A percentile compares a stretch with the other conserved stretches of the same genome.
Conservation (phyloP, 768 basidiomycete genomes). For the Tulasnella sp. region DNA sequence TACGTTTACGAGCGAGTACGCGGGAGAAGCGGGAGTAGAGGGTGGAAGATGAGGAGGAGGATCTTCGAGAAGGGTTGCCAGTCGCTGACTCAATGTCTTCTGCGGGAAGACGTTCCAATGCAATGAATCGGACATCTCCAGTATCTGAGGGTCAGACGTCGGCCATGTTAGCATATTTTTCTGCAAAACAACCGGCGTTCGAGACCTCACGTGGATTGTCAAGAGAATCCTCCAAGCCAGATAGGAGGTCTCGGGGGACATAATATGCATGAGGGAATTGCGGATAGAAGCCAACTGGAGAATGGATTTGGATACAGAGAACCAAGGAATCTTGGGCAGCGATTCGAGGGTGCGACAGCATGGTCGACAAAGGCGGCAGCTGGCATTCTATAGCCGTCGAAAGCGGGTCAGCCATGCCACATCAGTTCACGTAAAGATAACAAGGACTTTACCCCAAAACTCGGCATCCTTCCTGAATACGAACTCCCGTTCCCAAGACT, state of each 20-base stretch:
- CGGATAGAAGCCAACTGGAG: constrained; percentile 42
- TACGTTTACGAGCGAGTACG: constrained; percentile 52
- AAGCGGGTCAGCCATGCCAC: background rate
- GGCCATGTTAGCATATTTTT: too few species aligned
- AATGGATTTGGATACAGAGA: constrained; percentile 64
- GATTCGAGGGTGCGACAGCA: constrained; percentile 51
- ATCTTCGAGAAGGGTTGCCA: constrained; percentile 26
- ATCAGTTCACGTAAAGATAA: background rate
- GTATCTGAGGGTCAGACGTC: constrained; percentile 52
- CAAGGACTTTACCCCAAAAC: constrained; percentile 50
- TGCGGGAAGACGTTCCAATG: constrained; percentile 41
- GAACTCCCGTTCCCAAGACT: constrained; percentile 59
- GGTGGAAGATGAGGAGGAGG: constrained; percentile 33
- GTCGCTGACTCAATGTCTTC: constrained; percentile 21
- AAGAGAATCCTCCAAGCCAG: constrained; percentile 56
- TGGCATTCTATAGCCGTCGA: constrained; percentile 39
- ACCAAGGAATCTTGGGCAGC: constrained; percentile 54
- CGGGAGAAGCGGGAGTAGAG: constrained; percentile 20
- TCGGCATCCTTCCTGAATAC: constrained; percentile 58
- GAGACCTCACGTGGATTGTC: constrained; percentile 52
- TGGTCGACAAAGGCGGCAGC: constrained; percentile 47
- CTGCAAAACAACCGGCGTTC: background rate
- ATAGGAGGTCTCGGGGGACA: constrained; percentile 54
- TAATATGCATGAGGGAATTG: constrained; percentile 54
- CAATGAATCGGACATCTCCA: constrained; percentile 67